phyloP scores from a whole-genome alignment of 768 basidiomycete species.

The Russula emetica region DNA sequence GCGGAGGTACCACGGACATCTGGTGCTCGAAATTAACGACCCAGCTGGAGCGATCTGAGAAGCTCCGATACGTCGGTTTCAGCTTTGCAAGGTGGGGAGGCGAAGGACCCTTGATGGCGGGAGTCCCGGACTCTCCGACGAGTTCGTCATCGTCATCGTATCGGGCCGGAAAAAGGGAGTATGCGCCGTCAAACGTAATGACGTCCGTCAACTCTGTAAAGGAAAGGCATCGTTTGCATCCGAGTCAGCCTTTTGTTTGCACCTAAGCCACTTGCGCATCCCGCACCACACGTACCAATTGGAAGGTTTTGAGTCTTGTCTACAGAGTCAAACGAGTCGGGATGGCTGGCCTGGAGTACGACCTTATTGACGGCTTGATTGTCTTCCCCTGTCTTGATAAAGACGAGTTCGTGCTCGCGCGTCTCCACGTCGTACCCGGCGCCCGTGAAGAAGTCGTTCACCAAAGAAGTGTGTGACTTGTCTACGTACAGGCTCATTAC shows the following conservation, averaged over 20 bases:
- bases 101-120: not conserved
- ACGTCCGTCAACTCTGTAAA: constrained; percentile 16
- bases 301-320: constrained; percentile 9
- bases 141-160: constrained; percentile 14
- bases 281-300: not conserved
- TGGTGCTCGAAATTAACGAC: constrained; percentile 17
- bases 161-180: constrained; percentile 16
- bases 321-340: constrained; percentile 7
- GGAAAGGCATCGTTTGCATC: not conserved
- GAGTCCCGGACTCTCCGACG: not conserved
- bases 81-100: not conserved
- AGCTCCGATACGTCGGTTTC: constrained; percentile 6
- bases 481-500: constrained; percentile 17
- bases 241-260: not conserved
- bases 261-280: not conserved
- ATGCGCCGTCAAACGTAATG: constrained; percentile 21
- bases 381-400: constrained; percentile 2
- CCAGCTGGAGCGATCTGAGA: constrained; percentile 22
- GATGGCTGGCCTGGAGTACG: not conserved
- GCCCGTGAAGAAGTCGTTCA: constrained; percentile 9
- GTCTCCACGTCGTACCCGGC: constrained; percentile 8
- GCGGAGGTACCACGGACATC: not conserved
- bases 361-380: not conserved
- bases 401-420: not conserved
- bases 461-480: not conserved